Evolutionary conservation across 2,329 filamentous ascomycete species (phyloP), one percentile per base, ranked within the genome.

Genomic region (Gliomastix tumulicola): DNA sequence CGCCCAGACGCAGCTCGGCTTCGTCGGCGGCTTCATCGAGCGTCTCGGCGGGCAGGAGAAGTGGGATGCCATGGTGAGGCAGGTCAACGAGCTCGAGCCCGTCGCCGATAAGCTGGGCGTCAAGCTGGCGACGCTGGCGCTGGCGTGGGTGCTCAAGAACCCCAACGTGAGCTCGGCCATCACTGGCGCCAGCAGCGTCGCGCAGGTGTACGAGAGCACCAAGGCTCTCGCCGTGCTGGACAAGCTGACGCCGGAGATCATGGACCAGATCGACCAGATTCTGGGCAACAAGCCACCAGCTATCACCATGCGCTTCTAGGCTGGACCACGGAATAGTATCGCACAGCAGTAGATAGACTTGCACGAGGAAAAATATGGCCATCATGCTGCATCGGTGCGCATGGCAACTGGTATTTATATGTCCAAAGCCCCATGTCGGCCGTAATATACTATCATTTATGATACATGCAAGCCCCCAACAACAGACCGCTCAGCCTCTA

Each of bases 21-120:
- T 71, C 51, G 66, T 80, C 46, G 59, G 67, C 40, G 65, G 68
- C 25, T 71, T 62, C 56, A 69, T 67, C 66, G 62, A 71, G 54
- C 54, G 62, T 22, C 73, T 36, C 20, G 21, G 68, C 10, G 63
- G 63, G 40, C 63, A 66, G 50, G 70, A 74, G 34, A 58, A 57
- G 32, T 79, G 76, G 73, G 65, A 74, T 35, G 60, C 57, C 36
- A 55, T 75, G 35, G 64, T 86, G 41, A 65, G 75, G 44, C 74
- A 74, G 55, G 75, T 84, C 36, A 73, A 69, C 47, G 66, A 69
- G 49, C 60, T 79, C 42, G 61, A 74, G 65, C 66, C 74, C 35
- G 70, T 88, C 44, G 82, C 84, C 3, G 70, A 84, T 37, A 70
- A 68, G 47, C 62, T 88, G 28, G 78, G 71, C 11, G 66, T 80